Evolutionary conservation across 129 eudicot species (phyloP).

Genomic region (Glebionis coronaria): DNA sequence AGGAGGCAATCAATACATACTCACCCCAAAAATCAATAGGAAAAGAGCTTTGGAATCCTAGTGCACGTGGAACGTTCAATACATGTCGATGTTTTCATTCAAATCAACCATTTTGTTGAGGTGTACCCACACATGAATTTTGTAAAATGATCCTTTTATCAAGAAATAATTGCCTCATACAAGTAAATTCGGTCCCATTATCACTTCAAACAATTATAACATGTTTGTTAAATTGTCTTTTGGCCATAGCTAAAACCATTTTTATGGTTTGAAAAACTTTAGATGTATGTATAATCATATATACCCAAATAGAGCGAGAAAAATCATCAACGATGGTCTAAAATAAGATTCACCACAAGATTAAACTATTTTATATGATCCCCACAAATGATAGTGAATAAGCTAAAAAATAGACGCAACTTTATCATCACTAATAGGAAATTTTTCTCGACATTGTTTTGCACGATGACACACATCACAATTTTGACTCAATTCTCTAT

Average conservation of each 20-base stretch:
- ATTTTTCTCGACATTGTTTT: not conserved
- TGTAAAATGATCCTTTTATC: not conserved
- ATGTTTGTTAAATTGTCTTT: too few species aligned
- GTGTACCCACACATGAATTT: not conserved
- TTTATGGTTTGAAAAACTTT: not conserved
- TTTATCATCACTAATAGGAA: not conserved
- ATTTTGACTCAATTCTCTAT: not conserved
- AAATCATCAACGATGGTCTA: conserved; percentile 7
- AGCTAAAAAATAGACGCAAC: not conserved
- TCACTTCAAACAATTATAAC: not conserved
- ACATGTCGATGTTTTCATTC: not conserved
- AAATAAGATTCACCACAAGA: not conserved
- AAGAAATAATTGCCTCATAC: too few species aligned
- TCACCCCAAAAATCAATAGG: not conserved
- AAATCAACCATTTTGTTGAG: not conserved
- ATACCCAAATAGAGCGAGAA: conserved; percentile 6
- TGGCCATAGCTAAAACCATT: not conserved
- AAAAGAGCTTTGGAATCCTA: not conserved
- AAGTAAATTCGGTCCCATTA: not conserved
- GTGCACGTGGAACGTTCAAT: not conserved
- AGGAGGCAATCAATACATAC: not conserved
- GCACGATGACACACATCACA: too few species aligned
- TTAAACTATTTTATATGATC: too few species aligned
- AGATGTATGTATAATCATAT: not conserved
- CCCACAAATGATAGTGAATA: not conserved